A percentile compares a stretch with the other conserved stretches of the same genome.
phyloP scores from a whole-genome alignment of 352 stramenopile species.

The Globisporangium paddicum region DNA sequence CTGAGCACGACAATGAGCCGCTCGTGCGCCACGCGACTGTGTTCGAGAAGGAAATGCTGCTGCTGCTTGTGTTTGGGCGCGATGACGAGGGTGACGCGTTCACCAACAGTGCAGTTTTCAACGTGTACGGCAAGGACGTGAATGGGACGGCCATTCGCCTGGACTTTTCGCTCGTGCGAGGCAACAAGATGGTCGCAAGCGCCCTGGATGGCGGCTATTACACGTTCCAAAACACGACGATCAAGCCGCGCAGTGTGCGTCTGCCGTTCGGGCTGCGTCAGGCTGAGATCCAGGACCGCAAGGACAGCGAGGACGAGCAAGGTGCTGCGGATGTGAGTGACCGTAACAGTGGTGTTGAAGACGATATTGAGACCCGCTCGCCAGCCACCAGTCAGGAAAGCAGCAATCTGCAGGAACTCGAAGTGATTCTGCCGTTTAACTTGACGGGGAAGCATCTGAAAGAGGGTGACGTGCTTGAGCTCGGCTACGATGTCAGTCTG shows the following conservation, averaged over 20 bases:
- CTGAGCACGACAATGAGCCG: conserved; percentile 59
- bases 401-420: conserved; percentile 19
- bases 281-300: conserved; percentile 33
- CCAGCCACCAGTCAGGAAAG: background rate
- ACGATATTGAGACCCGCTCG: background rate
- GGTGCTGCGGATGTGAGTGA: background rate
- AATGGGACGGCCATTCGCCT: conserved; percentile 30
- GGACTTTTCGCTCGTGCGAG: conserved; percentile 58
- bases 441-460: conserved; percentile 58
- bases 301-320: background rate
- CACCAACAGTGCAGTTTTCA: conserved; percentile 51
- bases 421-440: conserved; percentile 70
- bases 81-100: conserved; percentile 50
- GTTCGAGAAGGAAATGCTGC: conserved; percentile 67
- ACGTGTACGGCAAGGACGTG: conserved; percentile 36
- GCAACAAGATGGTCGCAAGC: conserved; percentile 27
- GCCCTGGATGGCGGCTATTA: conserved; percentile 32
- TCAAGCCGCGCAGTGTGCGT: conserved; percentile 48
- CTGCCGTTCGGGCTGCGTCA: conserved; percentile 67
- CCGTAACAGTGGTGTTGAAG: background rate
- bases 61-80: conserved; percentile 77
- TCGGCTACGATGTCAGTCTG: conserved; percentile 45
- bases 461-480: conserved; percentile 40
- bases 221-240: conserved; percentile 64
- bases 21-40: conserved; percentile 71